Conservation (phyloP, 2,329 filamentous ascomycete species). For the Orbilia brochopaga region DNA sequence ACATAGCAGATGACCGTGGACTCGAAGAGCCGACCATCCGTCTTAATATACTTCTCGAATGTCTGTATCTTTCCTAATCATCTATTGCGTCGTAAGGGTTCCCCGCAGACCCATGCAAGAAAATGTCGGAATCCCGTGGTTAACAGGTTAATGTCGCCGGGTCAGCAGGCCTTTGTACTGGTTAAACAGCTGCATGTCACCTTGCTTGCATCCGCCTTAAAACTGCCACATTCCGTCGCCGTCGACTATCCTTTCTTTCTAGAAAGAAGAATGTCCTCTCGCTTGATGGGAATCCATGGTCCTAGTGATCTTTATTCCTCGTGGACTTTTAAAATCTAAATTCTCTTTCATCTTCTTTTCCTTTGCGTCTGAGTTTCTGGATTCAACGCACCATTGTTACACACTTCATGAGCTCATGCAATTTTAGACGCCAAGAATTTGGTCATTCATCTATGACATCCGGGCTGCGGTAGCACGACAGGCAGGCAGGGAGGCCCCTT, state of each 20-base stretch:
- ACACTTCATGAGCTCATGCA: slow-evolving; percentile 37
- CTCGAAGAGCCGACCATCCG: slow-evolving; percentile 26
- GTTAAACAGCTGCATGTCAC: slow-evolving; percentile 44
- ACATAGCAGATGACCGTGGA: slow-evolving; percentile 17
- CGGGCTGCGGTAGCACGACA: slow-evolving; percentile 34
- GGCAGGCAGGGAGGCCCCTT: slow-evolving; percentile 34
- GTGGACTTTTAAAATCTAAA: slow-evolving; percentile 45
- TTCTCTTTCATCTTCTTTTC: neutral
- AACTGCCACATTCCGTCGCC: slow-evolving; percentile 48
- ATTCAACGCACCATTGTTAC: neutral
- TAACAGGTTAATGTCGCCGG: slow-evolving; percentile 50
- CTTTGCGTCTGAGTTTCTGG: slow-evolving; percentile 2
- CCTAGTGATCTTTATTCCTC: slow-evolving; percentile 36
- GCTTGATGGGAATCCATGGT: slow-evolving; percentile 48
- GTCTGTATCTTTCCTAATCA: slow-evolving; percentile 4
- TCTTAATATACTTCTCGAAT: slow-evolving; percentile 44
- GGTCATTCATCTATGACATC: slow-evolving; percentile 44
- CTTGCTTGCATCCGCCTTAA: slow-evolving; percentile 45
- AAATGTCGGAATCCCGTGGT: slow-evolving; percentile 48
- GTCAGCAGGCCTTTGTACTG: slow-evolving; percentile 27
- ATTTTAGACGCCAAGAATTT: slow-evolving; percentile 38
- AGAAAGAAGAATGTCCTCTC: slow-evolving; percentile 40
- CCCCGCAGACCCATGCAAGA: slow-evolving; percentile 38
- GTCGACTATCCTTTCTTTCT: slow-evolving; percentile 43
- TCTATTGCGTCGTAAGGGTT: slow-evolving; percentile 29